Evolutionary conservation across 148 eudicot genomes (phyloP), one percentile per base, ranked within the genome.

Genomic region (Rhododendron vialii): DNA sequence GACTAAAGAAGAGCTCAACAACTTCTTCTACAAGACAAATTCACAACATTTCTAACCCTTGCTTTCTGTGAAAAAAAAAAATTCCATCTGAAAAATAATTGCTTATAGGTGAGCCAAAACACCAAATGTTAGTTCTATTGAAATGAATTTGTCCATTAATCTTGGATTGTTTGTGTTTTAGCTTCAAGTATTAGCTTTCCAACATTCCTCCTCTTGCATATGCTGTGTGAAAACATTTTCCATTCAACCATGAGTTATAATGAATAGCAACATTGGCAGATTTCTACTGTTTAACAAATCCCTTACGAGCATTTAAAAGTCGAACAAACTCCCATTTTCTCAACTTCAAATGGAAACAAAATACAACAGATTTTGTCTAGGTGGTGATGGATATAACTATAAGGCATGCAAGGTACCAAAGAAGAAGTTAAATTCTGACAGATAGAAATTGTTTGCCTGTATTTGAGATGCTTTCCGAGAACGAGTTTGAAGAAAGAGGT

Each of bases 401-500:
- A 41, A 84, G 26, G 41, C 57, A 41, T 12, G 28, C 14, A 57
- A 51, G 15, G 17, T 10, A 65, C 38, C 51, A 53, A 71, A 55
- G 79, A 45, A 55, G 30, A 84, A 71, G 38, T 71, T 24, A 79
- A 78, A 63, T 33, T 38, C 43, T 71, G 4, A 17, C 36, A 13
- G 7, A 28, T 3, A 50, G 57, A 83, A 83, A 81, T 85, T 1
- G 77, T 47, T 86, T 88, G 89, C 99, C 99, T 98, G 93, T 98
- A 98, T 86, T 98, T 98, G 83, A 93, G 90, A 91, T 98, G 92
- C 88, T 93, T 89, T 38, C 99, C 99, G 0, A 98, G 93, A 53
- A 95, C 95, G 84, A 98, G 95, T 90, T 95, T 94, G 90, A 98
- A 98, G 92, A 98, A 98, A 85, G 98, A 92, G 67, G 99, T 95